Evolutionary conservation across 108 stramenopile genomes (phyloP).

Genomic region (Licmophora abbreviata): DNA sequence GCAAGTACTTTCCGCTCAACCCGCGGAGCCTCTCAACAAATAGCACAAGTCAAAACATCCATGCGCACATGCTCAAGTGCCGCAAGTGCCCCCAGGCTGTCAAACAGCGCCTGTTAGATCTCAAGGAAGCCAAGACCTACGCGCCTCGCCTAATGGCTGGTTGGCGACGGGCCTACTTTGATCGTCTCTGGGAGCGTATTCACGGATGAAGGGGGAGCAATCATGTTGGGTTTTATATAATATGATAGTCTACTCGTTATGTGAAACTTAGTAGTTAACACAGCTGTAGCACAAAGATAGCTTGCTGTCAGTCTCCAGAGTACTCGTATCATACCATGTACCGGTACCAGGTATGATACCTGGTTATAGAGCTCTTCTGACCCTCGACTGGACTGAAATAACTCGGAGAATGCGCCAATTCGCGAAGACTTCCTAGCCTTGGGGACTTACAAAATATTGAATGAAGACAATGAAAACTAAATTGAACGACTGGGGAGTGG

Average conservation of each 20-base stretch:
- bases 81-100: conserved; percentile 37
- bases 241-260: background rate
- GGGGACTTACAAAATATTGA: no score
- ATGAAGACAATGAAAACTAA: no score
- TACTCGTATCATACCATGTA: no score
- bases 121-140: conserved; percentile 42
- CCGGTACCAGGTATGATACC: no score
- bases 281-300: background rate
- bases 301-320: background rate
- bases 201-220: conserved; percentile 14
- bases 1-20: conserved; percentile 58
- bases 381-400: no score
- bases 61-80: conserved; percentile 56
- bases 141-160: conserved; percentile 43
- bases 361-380: no score
- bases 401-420: no score
- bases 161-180: conserved; percentile 59
- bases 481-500: no score
- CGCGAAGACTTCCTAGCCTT: no score
- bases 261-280: background rate
- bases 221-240: background rate
- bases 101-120: conserved; percentile 34
- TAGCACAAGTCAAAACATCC: conserved; percentile 60
- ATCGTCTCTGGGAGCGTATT: conserved; percentile 49
- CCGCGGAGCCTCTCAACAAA: conserved; percentile 47